A percentile compares a stretch with the other conserved stretches of the same genome.
phyloP scores from a whole-genome alignment of 2,329 filamentous ascomycete species.

The Verticillium nubilum region DNA sequence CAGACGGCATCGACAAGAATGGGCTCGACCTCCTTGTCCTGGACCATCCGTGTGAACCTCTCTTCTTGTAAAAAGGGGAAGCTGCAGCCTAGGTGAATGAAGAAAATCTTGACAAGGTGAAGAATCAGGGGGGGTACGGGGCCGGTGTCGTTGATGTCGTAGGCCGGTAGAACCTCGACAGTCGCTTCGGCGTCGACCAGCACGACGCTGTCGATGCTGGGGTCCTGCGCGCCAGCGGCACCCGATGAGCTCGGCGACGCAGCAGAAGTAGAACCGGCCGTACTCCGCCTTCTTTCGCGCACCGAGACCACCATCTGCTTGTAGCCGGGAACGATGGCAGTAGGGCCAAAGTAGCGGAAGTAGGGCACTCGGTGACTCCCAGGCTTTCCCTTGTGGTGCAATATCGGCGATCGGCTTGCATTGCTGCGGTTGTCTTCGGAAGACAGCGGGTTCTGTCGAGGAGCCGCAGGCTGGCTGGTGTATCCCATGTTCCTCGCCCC shows the following conservation, averaged over 20 bases:
- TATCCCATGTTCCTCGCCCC: conserved; percentile 1
- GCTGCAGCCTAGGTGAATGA: conserved; percentile 75
- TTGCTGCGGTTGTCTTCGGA: conserved; percentile 34
- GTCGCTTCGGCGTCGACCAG: conserved; percentile 34
- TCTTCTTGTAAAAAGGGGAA: conserved; percentile 75
- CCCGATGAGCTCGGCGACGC: conserved; percentile 40
- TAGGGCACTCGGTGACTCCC: conserved; percentile 91
- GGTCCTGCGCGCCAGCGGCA: conserved; percentile 11
- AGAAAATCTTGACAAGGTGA: conserved; percentile 75
- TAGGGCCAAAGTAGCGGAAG: conserved; percentile 74
- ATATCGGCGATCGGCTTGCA: conserved; percentile 35
- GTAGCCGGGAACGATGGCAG: conserved; percentile 56
- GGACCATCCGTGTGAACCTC: conserved; percentile 68
- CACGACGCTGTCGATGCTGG: conserved; percentile 1
- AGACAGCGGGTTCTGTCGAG: conserved; percentile 8
- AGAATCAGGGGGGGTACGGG: conserved; percentile 72
- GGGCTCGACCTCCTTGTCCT: conserved; percentile 74
- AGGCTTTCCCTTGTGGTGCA: conserved; percentile 54
- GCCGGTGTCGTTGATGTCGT: conserved; percentile 65
- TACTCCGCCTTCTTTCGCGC: conserved; percentile 57
- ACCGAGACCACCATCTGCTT: conserved; percentile 88
- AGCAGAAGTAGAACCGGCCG: conserved; percentile 49
- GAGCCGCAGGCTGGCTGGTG: not conserved
- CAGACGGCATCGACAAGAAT: conserved; percentile 86
- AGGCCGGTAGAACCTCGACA: conserved; percentile 60